A percentile compares a stretch with the other conserved stretches of the same genome.
phyloP scores from a whole-genome alignment of 2,329 filamentous ascomycete species.

The Monosporascus cannonballus region DNA sequence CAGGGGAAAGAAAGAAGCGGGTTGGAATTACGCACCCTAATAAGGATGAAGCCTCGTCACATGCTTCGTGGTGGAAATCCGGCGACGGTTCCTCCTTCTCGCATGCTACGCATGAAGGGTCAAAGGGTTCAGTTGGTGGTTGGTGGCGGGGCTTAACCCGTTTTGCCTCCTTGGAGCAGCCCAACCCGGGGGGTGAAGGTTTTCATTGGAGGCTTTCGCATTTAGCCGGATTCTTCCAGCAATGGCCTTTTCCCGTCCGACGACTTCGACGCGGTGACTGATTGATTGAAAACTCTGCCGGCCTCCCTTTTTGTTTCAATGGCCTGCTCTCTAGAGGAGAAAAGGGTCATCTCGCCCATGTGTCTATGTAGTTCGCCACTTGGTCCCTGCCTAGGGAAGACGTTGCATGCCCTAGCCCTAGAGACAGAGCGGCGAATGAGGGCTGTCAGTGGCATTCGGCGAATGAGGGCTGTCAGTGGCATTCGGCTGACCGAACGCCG shows the following conservation, averaged over 20 bases:
- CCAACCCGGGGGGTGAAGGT: no score
- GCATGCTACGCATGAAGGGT: no score
- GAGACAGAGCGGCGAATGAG: background rate
- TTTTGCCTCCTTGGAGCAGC: no score
- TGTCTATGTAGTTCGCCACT: background rate
- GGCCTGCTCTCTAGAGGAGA: no score
- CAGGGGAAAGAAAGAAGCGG: no score
- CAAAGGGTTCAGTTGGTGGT: no score
- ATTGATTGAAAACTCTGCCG: no score
- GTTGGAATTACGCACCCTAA: no score
- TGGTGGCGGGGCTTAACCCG: no score
- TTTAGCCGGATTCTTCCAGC: background rate
- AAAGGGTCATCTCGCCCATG: background rate
- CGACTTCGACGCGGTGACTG: no score
- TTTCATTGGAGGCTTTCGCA: background rate
- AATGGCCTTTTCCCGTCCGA: background rate
- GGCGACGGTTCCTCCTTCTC: background rate
- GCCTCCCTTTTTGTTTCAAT: no score
- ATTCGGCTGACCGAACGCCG: background rate
- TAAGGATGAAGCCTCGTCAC: no score
- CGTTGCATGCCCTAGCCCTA: background rate
- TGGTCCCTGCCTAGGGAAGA: background rate
- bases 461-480: background rate
- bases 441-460: background rate
- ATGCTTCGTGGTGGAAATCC: background rate